Conservation (phyloP, 805 yeast species). For the Jamesozyma piceae region DNA sequence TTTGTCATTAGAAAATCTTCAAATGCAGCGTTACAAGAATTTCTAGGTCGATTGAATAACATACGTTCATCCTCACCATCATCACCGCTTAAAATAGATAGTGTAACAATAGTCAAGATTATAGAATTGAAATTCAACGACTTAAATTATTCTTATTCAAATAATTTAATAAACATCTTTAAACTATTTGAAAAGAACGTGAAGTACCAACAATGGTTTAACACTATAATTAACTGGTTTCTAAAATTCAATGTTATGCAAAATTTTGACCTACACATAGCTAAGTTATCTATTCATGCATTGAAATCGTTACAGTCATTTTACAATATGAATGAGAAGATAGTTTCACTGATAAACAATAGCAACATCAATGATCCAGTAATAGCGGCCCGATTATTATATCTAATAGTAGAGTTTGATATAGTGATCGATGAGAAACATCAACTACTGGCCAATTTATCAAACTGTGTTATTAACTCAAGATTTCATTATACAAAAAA, state of each 20-base stretch:
- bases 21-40: slow-evolving; percentile 79
- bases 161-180: slow-evolving; percentile 29
- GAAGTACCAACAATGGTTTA: slow-evolving; percentile 10
- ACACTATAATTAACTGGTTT: slow-evolving; percentile 21
- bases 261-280: slow-evolving; percentile 9
- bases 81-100: slow-evolving; percentile 23
- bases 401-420: background rate
- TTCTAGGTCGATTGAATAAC: slow-evolving; percentile 48
- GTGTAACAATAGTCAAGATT: slow-evolving; percentile 31
- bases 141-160: slow-evolving; percentile 33
- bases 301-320: background rate
- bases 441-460: slow-evolving; percentile 2
- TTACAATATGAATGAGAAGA: background rate
- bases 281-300: slow-evolving; percentile 15
- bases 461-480: background rate
- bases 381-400: background rate
- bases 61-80: slow-evolving; percentile 27
- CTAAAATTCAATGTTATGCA: slow-evolving; percentile 11
- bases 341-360: background rate
- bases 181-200: slow-evolving; percentile 10
- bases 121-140: slow-evolving; percentile 54
- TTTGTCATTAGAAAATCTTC: slow-evolving; percentile 70
- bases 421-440: slow-evolving; percentile 3
- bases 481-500: background rate
- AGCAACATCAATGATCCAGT: background rate